phyloP scores from a whole-genome alignment of 2,329 filamentous ascomycete genomes.

The Waltergamsia citrina region DNA sequence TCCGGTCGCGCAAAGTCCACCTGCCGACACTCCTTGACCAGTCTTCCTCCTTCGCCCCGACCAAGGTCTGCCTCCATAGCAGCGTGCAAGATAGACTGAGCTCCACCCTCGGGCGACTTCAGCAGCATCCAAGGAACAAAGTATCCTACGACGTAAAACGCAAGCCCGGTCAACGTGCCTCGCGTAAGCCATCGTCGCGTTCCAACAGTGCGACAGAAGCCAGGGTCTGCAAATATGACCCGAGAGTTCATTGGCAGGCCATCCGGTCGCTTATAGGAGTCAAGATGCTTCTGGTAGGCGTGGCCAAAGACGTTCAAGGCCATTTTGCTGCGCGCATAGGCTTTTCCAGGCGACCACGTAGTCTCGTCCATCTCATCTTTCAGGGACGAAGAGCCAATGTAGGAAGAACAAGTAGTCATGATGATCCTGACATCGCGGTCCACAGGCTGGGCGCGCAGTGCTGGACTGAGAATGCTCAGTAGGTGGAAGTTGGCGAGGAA shows the following conservation, averaged over 20 bases:
- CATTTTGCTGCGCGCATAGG: conserved; percentile 60
- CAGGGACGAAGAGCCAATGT: conserved; percentile 67
- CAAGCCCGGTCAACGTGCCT: conserved; percentile 72
- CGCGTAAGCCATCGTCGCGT: conserved; percentile 80
- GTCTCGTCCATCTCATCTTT: conserved; percentile 39
- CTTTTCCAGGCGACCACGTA: conserved; percentile 43
- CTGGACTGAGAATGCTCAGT: conserved; percentile 81
- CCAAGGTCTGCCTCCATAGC: conserved; percentile 71
- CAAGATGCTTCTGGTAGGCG: conserved; percentile 87
- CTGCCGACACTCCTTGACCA: conserved; percentile 84
- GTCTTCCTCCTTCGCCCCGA: conserved; percentile 53
- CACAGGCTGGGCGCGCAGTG: conserved; percentile 80
- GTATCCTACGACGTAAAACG: conserved; percentile 70
- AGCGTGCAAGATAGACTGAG: conserved; percentile 78
- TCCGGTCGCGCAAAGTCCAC: conserved; percentile 64
- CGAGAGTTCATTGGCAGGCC: conserved; percentile 71
- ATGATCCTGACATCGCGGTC: conserved; percentile 89
- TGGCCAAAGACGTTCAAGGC: conserved; percentile 83
- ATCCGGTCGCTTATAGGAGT: conserved; percentile 76
- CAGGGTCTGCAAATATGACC: conserved; percentile 82
- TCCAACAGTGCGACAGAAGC: conserved; percentile 74
- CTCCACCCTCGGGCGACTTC: conserved; percentile 74
- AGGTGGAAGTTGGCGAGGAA: conserved; percentile 95
- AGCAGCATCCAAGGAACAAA: conserved; percentile 78
- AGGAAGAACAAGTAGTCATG: conserved; percentile 78